These are phyloP conservation scores for Flaveria bidentis DNA, from an alignment of 129 eudicot genomes.

Conservation along the genomic window DNA sequence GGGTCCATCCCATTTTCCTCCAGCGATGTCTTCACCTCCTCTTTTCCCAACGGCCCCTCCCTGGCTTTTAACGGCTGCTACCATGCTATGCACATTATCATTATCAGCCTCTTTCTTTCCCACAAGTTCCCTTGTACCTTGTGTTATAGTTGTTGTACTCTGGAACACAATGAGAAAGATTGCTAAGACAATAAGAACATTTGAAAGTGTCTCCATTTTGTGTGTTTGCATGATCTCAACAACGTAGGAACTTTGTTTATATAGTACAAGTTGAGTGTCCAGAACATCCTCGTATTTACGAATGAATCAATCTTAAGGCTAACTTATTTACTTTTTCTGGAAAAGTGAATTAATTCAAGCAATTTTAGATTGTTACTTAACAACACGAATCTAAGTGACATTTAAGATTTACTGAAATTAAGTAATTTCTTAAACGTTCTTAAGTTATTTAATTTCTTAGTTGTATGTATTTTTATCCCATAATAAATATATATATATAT, in stretches of 20 bases:
- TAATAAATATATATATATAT: background rate
- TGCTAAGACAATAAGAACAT: slow-evolving; percentile 26
- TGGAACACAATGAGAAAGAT: slow-evolving; percentile 19
- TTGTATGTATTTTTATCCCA: background rate
- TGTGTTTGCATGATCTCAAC: slow-evolving; percentile 28
- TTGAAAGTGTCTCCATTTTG: slow-evolving; percentile 27
- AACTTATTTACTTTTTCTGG: slow-evolving; percentile 23
- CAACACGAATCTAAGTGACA: slow-evolving; percentile 15
- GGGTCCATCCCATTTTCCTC: background rate
- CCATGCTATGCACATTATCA: background rate
- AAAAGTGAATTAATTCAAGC: background rate
- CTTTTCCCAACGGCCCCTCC: slow-evolving; percentile 1
- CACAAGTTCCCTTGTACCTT: slow-evolving; percentile 11
- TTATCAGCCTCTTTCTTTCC: background rate
- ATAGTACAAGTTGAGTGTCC: slow-evolving; percentile 18
- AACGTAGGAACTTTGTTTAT: slow-evolving; percentile 23
- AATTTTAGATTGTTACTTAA: background rate
- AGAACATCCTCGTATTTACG: background rate
- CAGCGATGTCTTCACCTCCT: background rate
- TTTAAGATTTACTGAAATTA: too few relatives aligned
- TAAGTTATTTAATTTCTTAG: background rate
- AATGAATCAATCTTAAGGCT: slow-evolving; percentile 9
- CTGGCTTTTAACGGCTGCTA: background rate
- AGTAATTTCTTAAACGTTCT: background rate
- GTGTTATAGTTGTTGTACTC: background rate